phyloP scores from a whole-genome alignment of 2,329 filamentous ascomycete genomes.

The Alternaria gansuensis region DNA sequence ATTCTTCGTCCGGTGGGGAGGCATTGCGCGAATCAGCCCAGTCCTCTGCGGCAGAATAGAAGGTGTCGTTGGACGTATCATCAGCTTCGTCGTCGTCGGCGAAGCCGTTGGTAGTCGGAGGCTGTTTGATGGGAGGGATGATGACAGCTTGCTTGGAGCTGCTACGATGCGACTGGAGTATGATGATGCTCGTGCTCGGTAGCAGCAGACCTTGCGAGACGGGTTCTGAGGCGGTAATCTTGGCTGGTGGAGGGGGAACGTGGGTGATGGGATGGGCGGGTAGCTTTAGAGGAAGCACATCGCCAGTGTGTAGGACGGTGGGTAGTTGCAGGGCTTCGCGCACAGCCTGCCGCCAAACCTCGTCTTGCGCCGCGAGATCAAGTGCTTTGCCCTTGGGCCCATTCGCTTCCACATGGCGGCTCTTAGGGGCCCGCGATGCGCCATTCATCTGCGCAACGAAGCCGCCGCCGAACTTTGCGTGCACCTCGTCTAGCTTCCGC shows the following conservation, averaged over 20 bases:
- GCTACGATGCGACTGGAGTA: slow-evolving; percentile 69
- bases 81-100: slow-evolving; percentile 78
- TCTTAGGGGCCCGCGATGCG: slow-evolving; percentile 42
- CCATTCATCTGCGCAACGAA: slow-evolving; percentile 55
- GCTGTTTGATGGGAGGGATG: slow-evolving; percentile 54
- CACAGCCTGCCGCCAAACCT: slow-evolving; percentile 59
- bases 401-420: slow-evolving; percentile 50
- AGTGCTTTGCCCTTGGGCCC: slow-evolving; percentile 41
- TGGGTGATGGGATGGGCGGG: slow-evolving; percentile 85
- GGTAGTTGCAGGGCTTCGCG: slow-evolving; percentile 77
- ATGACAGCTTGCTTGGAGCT: slow-evolving; percentile 61
- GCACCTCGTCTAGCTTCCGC: slow-evolving; percentile 80
- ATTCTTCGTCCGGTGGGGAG: slow-evolving; percentile 53
- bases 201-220: slow-evolving; percentile 86
- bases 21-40: slow-evolving; percentile 51
- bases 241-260: slow-evolving; percentile 81
- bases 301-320: slow-evolving; percentile 82
- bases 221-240: slow-evolving; percentile 91
- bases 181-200: slow-evolving; percentile 81
- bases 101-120: slow-evolving; percentile 66
- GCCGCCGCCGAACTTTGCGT: slow-evolving; percentile 79
- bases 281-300: slow-evolving; percentile 80
- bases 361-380: slow-evolving; percentile 44
- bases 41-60: slow-evolving; percentile 91
- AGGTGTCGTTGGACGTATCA: slow-evolving; percentile 87